These are phyloP conservation scores for Nakazawaea wickerhamii DNA, from an alignment of 805 yeast genomes.

Conservation along the genomic window DNA sequence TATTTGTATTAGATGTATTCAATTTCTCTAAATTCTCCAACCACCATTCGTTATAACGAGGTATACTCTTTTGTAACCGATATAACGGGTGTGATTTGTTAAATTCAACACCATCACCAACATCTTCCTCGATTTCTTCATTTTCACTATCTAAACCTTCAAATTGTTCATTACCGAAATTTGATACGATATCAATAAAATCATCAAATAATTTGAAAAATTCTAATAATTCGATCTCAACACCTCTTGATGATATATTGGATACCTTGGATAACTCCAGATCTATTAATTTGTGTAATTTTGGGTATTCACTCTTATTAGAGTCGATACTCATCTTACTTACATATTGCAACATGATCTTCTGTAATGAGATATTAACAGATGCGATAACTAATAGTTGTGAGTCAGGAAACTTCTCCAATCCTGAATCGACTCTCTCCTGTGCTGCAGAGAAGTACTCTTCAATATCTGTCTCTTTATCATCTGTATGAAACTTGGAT, in stretches of 20 bases:
- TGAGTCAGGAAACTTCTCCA: conserved; percentile 42
- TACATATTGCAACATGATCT: conserved; percentile 54
- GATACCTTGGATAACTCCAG: conserved; percentile 35
- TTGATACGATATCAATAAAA: conserved; percentile 58
- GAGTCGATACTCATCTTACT: conserved; percentile 44
- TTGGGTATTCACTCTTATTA: conserved; percentile 26
- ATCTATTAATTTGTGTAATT: conserved; percentile 38
- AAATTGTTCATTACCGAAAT: conserved; percentile 54
- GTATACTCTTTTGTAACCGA: conserved; percentile 27
- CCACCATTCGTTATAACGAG: conserved; percentile 54
- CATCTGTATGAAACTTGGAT: conserved; percentile 44
- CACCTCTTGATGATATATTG: conserved; percentile 6
- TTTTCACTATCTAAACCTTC: conserved; percentile 59
- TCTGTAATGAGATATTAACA: conserved; percentile 48
- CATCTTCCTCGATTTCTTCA: conserved; percentile 28
- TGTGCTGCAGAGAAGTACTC: conserved; percentile 67
- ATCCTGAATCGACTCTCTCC: conserved; percentile 62
- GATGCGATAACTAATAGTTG: conserved; percentile 45
- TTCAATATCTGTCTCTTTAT: conserved; percentile 18
- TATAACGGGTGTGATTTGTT: conserved; percentile 52
- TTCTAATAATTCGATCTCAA: conserved; percentile 33
- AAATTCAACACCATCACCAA: conserved; percentile 22
- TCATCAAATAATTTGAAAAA: conserved; percentile 59
- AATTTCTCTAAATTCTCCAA: conserved; percentile 36
- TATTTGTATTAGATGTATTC: conserved; percentile 16